Evolutionary conservation across 106 monocot species (phyloP), one percentile per base, ranked within the genome.

Genomic region (Acorus gramineus): DNA sequence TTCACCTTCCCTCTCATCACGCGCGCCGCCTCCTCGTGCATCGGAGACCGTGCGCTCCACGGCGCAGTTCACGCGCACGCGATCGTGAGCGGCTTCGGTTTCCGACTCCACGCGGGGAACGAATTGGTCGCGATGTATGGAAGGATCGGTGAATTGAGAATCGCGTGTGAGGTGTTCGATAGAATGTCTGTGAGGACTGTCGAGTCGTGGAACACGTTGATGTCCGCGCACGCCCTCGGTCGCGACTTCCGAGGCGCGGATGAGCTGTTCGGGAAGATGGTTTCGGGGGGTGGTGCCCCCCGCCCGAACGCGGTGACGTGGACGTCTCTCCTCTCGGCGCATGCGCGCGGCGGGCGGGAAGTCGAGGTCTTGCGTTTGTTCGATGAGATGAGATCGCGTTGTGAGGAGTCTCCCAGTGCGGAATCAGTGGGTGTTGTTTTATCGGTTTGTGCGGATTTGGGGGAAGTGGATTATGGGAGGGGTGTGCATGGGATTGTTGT

Each of bases 1-100:
- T 82, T 82, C 72, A 89, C 89, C 7, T 74, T 81, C 69, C 89
- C 84, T 2, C 59, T 89, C 7, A 72, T 71, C 42, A 54, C 82
- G 51, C 47, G 73, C 4, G 76, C 79, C 5, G 76, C 76, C 52
- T 47, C 71, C 6, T 61, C 49, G 3, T 28, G 28, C 28, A 0
- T 59, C 9, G 44, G 54, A 47, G 12, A 59, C 5, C 55, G 53
- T 5, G 50, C 8, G 5, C 43, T 74, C n/a, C 74, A 66, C 58
- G 11, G 0, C 13, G 14, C 55, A 42, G 71, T 89, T 49, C 84
- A 85, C 11, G 61, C 48, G 4, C 84, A 85, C 10, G 77, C 72
- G 6, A 64, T 79, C 5, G 45, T 51, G 45, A 48, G 59, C 50
- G 84, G 82, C 14, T 70, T 74, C 56, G 53, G 69, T 0, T 8